Conservation (phyloP, 208 protist genomes). For the Wallacemonas collosoma region DNA sequence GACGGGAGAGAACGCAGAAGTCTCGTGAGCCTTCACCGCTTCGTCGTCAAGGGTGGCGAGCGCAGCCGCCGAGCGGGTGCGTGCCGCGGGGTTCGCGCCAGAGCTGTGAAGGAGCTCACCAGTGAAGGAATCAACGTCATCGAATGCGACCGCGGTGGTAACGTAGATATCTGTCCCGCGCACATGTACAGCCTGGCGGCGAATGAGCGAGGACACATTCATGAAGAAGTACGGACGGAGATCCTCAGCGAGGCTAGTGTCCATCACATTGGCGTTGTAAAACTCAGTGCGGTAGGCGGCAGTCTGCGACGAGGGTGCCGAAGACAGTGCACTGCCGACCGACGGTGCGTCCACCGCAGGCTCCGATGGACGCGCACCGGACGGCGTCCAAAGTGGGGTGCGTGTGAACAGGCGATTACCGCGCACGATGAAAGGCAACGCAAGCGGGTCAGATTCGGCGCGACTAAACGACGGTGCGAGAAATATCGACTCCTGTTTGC, state of each 20-base stretch:
- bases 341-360: background rate
- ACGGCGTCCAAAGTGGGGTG: conserved; percentile 22
- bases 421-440: conserved; percentile 64
- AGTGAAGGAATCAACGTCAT: conserved; percentile 49
- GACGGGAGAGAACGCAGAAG: background rate
- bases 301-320: too few species aligned
- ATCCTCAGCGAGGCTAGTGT: conserved; percentile 6
- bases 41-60: background rate
- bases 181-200: conserved; percentile 46
- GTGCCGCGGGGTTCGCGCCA: background rate
- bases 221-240: conserved; percentile 63
- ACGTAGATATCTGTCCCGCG: conserved; percentile 64
- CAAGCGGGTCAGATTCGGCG: conserved; percentile 45
- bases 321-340: too few species aligned
- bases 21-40: background rate
- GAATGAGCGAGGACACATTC: conserved; percentile 70
- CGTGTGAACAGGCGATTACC: conserved; percentile 69
- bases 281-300: background rate
- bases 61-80: background rate
- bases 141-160: conserved; percentile 51
- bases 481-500: conserved; percentile 30
- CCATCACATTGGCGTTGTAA: conserved; percentile 1
- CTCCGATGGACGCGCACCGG: background rate
- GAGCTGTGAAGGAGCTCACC: conserved; percentile 26
- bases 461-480: conserved; percentile 25